Conservation (phyloP, 1,284 basidiomycete species). For the Pseudozyma thailandica region DNA sequence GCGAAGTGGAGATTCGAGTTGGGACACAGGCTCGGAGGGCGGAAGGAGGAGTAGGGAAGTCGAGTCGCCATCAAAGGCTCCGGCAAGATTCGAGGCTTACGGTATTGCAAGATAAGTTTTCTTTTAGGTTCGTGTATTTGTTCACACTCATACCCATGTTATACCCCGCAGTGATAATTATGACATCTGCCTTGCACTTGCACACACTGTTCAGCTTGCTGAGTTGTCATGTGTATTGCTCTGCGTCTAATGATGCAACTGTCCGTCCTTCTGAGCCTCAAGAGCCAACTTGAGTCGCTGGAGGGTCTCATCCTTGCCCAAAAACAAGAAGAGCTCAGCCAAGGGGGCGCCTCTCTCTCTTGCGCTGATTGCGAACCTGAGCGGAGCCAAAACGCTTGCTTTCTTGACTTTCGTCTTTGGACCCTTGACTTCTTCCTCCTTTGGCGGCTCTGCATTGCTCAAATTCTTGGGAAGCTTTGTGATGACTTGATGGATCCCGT, state of each 20-base stretch:
- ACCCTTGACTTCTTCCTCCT: background rate
- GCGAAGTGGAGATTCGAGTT: slow-evolving; percentile 2
- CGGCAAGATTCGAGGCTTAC: slow-evolving; percentile 20
- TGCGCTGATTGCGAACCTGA: slow-evolving; percentile 40
- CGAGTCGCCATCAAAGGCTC: slow-evolving; percentile 3
- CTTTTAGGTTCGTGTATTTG: background rate
- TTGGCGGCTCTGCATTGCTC: slow-evolving; percentile 4
- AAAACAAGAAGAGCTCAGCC: slow-evolving; percentile 37
- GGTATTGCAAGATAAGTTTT: too few relatives aligned
- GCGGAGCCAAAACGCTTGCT: slow-evolving; percentile 32
- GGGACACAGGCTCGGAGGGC: background rate
- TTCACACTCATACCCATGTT: background rate
- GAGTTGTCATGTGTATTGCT: background rate
- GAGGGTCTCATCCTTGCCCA: slow-evolving; percentile 20
- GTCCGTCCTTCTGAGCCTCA: slow-evolving; percentile 1
- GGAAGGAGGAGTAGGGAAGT: background rate
- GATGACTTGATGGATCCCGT: slow-evolving; percentile 23
- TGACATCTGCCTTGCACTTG: too few relatives aligned
- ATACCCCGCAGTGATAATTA: too few relatives aligned
- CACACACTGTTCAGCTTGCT: too few relatives aligned
- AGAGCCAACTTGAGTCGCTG: slow-evolving; percentile 12
- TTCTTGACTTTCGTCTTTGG: slow-evolving; percentile 38
- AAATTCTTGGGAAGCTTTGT: slow-evolving; percentile 18
- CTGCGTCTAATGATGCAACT: background rate
- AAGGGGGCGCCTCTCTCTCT: slow-evolving; percentile 30